Base-by-base conservation (phyloP, 331 rosid genomes). In the Pyracantha coccinea region DNA sequence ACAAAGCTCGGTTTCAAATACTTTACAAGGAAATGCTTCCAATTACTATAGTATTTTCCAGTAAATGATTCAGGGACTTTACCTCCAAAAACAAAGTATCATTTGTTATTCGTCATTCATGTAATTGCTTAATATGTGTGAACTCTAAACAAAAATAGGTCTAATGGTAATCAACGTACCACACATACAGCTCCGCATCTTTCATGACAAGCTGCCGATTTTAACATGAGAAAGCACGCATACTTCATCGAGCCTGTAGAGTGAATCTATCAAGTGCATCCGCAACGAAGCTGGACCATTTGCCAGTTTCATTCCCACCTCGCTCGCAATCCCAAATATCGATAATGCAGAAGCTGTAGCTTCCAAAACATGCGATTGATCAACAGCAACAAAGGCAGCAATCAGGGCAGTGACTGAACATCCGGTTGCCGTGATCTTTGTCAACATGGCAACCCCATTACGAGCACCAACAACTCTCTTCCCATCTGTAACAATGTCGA, bases 371-470 rank as follows among this genome's bases (percentile, higher is more conserved):
- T 84, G 79, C 19, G 15, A 21, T 61, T 83, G 86, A 82, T 94
- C 99, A 69, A 91, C 90, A 7, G 99, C 88, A 68, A 94, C 83
- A 75, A 92, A 90, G 66, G 97, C 99, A 60, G 97, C 92, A 72
- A 94, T 75, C 7, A 94, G 90, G 44, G 97, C 95, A 69, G 97
- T 86, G 69, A 94, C 97, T 3, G 99, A 89, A 81, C 99, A 92
- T 35, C 97, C 92, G 3, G 97, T 92, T 74, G 96, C 97, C 8
- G 99, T 92, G 74, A 94, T 86, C 76, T 74, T 94, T 55, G 89
- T 96, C 99, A 94, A 71, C 96, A 94, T 78, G 17, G 91, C 71
- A 84, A 92, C 97, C 71, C 99, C 99, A 77, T 92, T 94, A 75
- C 79, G 88, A 78, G 93, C 93, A 25, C 96, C 96, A 71, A 94